Base-by-base conservation (phyloP, 179 eudicot species). In the Silene coronaria region DNA sequence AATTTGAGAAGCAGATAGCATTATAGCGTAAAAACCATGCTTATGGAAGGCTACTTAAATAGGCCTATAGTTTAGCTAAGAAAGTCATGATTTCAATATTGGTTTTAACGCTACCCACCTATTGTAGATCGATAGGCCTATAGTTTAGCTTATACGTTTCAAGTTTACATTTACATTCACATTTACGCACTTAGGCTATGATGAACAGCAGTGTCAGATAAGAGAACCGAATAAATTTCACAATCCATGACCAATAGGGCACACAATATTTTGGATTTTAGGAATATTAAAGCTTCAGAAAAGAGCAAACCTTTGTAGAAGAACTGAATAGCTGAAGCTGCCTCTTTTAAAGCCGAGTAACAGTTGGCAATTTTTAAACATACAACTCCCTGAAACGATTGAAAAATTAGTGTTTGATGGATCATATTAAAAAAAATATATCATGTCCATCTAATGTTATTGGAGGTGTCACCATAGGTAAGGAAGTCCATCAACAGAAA, bases 291-390 rank as follows among this genome's bases (percentile, higher is more conserved):
- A 59, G 7, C n/a, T 58, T 8, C 73, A 55, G 27, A 34, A 73
- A 58, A 53, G 45, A 3, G 23, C 82, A 58, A 81, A 93, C 98
- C 98, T 88, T 88, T 88, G 75, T 87, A 87, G 77, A 86, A 88
- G 81, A 84, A 89, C 71, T 85, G 84, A 76, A 91, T 89, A 59
- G 98, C 91, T 79, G 80, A 78, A 60, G 68, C 60, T 72, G 84
- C 71, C 73, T 88, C 79, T 77, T 73, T 80, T 60, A 89, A 30
- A 61, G 81, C 81, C 5, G 75, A 72, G 84, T 83, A 87, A 84
- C 98, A 93, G 62, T 78, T 83, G 42, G 94, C 98, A 62, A 93
- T 87, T 83, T 84, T 90, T 79, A 88, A 46, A 82, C 81, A 57
- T 68, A 91, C 70, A 42, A 76, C 73, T 19, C 87, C 97, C 98